phyloP scores from a whole-genome alignment of 768 basidiomycete species.

The Gymnopilus junonius region DNA sequence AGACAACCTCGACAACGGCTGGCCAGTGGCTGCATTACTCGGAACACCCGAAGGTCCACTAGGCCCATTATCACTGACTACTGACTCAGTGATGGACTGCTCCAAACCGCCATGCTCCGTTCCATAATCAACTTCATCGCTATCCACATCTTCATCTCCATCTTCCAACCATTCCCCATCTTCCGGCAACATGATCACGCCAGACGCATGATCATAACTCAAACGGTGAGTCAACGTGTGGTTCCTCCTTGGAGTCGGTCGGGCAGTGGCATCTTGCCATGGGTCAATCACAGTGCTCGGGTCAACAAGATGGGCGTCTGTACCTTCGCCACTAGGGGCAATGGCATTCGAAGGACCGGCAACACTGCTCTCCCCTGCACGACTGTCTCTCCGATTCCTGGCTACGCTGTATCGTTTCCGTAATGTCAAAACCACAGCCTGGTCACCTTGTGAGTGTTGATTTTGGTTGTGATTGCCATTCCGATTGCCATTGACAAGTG shows the following conservation, averaged over 20 bases:
- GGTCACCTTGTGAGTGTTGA: slow-evolving; percentile 42
- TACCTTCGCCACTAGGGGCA: background rate
- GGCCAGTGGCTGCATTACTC: background rate
- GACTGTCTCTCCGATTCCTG: slow-evolving; percentile 31
- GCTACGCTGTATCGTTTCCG: slow-evolving; percentile 69
- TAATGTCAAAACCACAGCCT: slow-evolving; percentile 83
- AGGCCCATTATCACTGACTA: slow-evolving; percentile 24
- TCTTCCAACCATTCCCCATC: slow-evolving; percentile 65
- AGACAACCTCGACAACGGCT: slow-evolving; percentile 48
- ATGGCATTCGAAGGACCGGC: slow-evolving; percentile 9
- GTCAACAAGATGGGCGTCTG: slow-evolving; percentile 18
- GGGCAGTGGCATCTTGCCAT: slow-evolving; percentile 55
- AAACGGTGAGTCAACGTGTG: slow-evolving; percentile 57
- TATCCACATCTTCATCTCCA: slow-evolving; percentile 49
- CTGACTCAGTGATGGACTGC: slow-evolving; percentile 31
- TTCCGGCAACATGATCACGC: slow-evolving; percentile 88
- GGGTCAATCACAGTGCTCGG: slow-evolving; percentile 48
- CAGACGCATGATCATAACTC: slow-evolving; percentile 86
- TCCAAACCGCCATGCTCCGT: slow-evolving; percentile 29
- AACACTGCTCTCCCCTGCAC: slow-evolving; percentile 14
- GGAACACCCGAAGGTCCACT: background rate
- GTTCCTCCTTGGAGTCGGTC: slow-evolving; percentile 3
- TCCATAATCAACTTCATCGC: slow-evolving; percentile 56
- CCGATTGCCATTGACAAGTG: slow-evolving; percentile 62
- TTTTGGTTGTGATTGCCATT: slow-evolving; percentile 33